Evolutionary conservation across 441 rosid species (phyloP).

Genomic region (Theobroma grandiflorum): DNA sequence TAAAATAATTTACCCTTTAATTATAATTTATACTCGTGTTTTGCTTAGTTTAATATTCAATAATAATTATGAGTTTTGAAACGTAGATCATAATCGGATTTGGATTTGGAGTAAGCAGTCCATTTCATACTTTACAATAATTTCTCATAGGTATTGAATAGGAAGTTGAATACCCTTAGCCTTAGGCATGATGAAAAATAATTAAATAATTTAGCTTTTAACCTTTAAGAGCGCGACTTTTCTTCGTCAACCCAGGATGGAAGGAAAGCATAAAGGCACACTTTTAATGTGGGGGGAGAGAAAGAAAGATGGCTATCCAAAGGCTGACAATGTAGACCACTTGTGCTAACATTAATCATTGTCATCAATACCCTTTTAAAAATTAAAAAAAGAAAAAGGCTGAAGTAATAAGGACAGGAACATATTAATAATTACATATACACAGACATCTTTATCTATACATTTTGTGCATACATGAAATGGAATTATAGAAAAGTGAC

Average conservation of each 20-base stretch:
- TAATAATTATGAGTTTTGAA: too few species aligned
- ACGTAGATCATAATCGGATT: not conserved
- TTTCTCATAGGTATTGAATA: not conserved
- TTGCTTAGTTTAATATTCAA: not conserved
- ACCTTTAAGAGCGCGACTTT: slow-evolving; percentile 3
- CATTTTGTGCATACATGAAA: not conserved
- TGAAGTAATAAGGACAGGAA: not conserved
- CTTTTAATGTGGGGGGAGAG: slow-evolving; percentile 2
- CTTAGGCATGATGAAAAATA: not conserved
- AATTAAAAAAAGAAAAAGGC: not conserved
- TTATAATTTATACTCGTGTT: too few species aligned
- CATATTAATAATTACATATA: not conserved
- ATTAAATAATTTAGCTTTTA: not conserved
- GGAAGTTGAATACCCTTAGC: not conserved
- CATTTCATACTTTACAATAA: not conserved
- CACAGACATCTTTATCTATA: too few species aligned
- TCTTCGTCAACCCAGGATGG: not conserved
- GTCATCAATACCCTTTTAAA: not conserved
- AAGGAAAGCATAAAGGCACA: not conserved
- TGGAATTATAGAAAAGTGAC: not conserved
- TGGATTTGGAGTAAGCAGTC: not conserved
- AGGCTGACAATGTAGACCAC: not conserved
- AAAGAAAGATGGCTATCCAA: not conserved
- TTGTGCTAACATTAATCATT: slow-evolving; percentile 23
- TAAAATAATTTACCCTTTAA: too few species aligned